Evolutionary conservation across 345 rosid genomes (phyloP), one percentile per base, ranked within the genome.

Genomic region (Gossypium mustelinum): DNA sequence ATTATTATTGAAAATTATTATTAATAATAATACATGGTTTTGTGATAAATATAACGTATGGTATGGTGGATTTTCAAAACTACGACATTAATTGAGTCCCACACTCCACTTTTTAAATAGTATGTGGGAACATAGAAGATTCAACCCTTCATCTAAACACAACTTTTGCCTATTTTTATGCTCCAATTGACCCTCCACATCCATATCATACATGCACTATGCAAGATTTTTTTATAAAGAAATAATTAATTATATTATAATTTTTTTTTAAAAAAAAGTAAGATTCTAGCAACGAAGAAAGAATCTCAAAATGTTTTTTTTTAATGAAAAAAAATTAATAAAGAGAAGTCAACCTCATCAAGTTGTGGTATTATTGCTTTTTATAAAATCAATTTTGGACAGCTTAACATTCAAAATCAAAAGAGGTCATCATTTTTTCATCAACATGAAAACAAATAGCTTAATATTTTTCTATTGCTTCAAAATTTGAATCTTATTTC

Each of bases 341-440:
- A 58, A 20, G 8, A 25, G 13, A 11, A 76, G 83, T 77, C 83
- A 77, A 80, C 27, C 39, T 3, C 16, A 10, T 44, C n/a, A 13
- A 34, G 57, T 68, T n/a, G 14, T n/a, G 73, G 61, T 10, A n/a
- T 11, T 52, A 2, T 54, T 70, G 60, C 61, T 52, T 70, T 61
- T 22, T 43, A 9, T 61, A 12, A 74, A 81, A 77, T 81, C 79
- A 74, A 81, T 22, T 65, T 77, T 71, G 81, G 75, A 52, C 51
- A 29, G 75, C 76, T 59, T 27, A 50, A 77, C 29, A 54, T 54
- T 54, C 34, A 70, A 70, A 73, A 39, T 4, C 24, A 71, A 27
- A 34, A 29, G 62, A 18, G 70, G 20, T 2, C 64, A 2, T 50
- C 17, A 11, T 3, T 55, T 29, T 20, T 1, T 52, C 1, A 1